Base-by-base conservation (phyloP, 345 rosid genomes). In the Populus deltoides region DNA sequence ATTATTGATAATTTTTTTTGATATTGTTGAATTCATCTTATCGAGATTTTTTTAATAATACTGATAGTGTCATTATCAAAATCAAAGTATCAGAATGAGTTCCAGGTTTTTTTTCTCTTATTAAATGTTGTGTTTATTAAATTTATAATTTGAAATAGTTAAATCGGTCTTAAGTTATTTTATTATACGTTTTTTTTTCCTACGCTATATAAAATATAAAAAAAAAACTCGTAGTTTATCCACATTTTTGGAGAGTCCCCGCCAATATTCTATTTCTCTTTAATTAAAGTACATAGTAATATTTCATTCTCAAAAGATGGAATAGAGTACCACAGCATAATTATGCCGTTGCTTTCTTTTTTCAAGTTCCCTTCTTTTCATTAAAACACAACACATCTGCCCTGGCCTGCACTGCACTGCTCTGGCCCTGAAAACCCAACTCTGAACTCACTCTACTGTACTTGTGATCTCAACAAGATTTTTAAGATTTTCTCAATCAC, bases 21-120 rank as follows among this genome's bases (percentile, higher is more conserved):
- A 0, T 31, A 0, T 31, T 2, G 33, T 31, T 31, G 0, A 0
- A 31, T 31, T 31, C 1, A 1, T 27, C 27, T 27, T 1, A 1
- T 31, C 0, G 0, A 31, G 3, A 31, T 31, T 2, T 2, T 31
- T 31, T 2, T 0, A 31, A 31, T 3, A 31, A 2, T 31, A 31
- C 3, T 31, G 0, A 0, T 31, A 0, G 2, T 31, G 33, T 33
- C 0, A 33, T 33, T 0, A 33, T 33, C 0, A 33, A 0, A 33
- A 33, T 33, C 0, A 33, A 0, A 33, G 5, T 33, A 0, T 33
- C 0, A 4, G 6, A 0, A 1, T 33, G 6, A 0, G 0, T 33
- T 0, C 36, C 0, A 33, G 0, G 0, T 33, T 4, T 33, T 33
- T 4, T 33, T 0, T 33, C 27, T 33, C 36, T 33, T 33, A 33